Conservation (phyloP, 805 yeast species). For the Wickerhamomyces pijperi region DNA sequence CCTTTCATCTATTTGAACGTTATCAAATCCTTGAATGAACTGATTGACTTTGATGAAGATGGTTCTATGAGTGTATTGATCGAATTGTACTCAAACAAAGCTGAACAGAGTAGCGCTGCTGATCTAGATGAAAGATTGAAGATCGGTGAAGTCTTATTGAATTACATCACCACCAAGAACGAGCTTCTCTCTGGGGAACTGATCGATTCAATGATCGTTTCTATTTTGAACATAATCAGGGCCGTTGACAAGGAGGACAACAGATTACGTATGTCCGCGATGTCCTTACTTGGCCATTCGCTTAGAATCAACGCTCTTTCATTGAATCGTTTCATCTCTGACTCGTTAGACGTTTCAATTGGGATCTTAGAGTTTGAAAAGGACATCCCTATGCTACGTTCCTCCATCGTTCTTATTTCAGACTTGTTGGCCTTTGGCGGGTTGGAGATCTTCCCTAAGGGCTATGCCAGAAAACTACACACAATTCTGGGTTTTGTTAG, state of each 20-base stretch:
- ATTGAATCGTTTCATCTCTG: constrained; percentile 33
- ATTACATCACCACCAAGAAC: constrained; percentile 40
- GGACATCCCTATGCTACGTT: constrained; percentile 46
- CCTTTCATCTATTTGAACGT: constrained; percentile 82
- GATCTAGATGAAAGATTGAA: no score
- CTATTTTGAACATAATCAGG: constrained; percentile 31
- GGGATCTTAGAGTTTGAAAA: constrained; percentile 63
- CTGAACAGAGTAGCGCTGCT: constrained; percentile 1
- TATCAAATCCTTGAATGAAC: constrained; percentile 61
- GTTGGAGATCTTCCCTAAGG: constrained; percentile 36
- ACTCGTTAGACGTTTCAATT: constrained; percentile 62
- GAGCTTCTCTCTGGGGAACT: constrained; percentile 34
- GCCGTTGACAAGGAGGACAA: constrained; percentile 31
- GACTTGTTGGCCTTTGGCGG: constrained; percentile 45
- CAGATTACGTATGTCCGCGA: constrained; percentile 70
- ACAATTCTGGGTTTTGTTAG: constrained; percentile 34
- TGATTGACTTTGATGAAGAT: constrained; percentile 34
- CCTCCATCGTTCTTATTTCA: constrained; percentile 60
- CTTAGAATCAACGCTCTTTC: constrained; percentile 51
- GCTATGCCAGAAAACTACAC: constrained; percentile 32
- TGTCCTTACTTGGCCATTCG: constrained; percentile 72
- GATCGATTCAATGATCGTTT: constrained; percentile 31
- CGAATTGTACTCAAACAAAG: constrained; percentile 21
- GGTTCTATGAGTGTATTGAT: constrained; percentile 27
- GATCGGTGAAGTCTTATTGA: constrained; percentile 73